phyloP scores from a whole-genome alignment of 2,329 filamentous ascomycete species.

The Aureobasidium pullulans region DNA sequence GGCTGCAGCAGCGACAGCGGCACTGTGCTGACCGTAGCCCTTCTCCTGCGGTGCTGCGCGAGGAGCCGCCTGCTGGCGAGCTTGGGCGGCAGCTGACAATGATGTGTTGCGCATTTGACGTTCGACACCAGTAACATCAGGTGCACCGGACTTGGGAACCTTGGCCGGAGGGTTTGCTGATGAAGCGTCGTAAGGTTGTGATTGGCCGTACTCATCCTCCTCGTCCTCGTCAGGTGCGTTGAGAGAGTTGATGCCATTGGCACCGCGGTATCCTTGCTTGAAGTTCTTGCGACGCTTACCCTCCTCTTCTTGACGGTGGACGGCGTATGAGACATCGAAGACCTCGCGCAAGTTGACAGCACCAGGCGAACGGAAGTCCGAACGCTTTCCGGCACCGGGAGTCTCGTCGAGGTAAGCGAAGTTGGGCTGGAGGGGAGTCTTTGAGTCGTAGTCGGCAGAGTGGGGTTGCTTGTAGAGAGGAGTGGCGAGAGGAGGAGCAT shows the following conservation, averaged over 20 bases:
- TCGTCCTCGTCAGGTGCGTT: conserved; percentile 59
- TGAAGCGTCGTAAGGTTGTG: conserved; percentile 44
- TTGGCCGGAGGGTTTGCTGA: conserved; percentile 49
- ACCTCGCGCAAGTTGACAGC: conserved; percentile 94
- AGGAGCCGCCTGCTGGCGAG: conserved; percentile 46
- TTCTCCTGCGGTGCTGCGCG: conserved; percentile 43
- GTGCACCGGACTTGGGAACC: conserved; percentile 54
- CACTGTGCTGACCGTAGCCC: conserved; percentile 85
- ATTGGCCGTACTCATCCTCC: conserved; percentile 57
- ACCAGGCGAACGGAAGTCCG: conserved; percentile 92
- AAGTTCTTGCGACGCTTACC: conserved; percentile 84
- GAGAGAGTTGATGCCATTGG: conserved; percentile 55
- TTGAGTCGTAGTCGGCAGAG: conserved; percentile 20
- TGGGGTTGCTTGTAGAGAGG: conserved; percentile 54
- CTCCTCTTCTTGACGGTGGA: conserved; percentile 94
- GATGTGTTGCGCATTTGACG: conserved; percentile 80
- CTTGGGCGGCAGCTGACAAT: conserved; percentile 58
- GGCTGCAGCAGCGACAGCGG: conserved; percentile 74
- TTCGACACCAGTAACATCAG: conserved; percentile 67
- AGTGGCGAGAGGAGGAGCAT: conserved; percentile 66
- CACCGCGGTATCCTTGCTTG: conserved; percentile 58
- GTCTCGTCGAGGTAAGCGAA: conserved; percentile 51
- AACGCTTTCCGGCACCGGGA: conserved; percentile 52
- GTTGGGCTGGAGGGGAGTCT: conserved; percentile 41
- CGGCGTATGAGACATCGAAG: conserved; percentile 96